These are phyloP conservation scores for Colletotrichum euphorbiae DNA, from an alignment of 2,329 filamentous ascomycete species.

Conservation along the genomic window DNA sequence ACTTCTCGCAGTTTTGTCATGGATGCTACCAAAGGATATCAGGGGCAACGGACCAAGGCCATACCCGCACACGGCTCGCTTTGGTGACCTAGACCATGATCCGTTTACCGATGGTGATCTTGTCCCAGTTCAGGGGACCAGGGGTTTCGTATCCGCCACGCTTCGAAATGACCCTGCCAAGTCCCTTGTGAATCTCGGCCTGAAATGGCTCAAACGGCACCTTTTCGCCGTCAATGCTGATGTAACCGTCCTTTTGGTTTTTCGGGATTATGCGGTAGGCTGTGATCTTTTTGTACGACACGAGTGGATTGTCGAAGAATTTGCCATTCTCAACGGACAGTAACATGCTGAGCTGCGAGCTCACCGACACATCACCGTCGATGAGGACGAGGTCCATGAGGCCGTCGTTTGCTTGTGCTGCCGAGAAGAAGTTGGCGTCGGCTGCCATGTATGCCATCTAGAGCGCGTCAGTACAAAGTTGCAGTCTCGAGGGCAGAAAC, in stretches of 20 bases:
- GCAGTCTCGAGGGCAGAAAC: neutral
- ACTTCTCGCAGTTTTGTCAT: no score
- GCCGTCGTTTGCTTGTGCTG: constrained; percentile 85
- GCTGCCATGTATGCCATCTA: constrained; percentile 92
- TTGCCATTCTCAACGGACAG: constrained; percentile 76
- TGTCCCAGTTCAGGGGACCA: constrained; percentile 65
- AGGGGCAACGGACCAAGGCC: no score
- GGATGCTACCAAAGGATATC: no score
- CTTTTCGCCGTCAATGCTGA: constrained; percentile 93
- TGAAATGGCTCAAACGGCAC: constrained; percentile 92
- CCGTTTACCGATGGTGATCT: constrained; percentile 48
- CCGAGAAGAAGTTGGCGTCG: constrained; percentile 88
- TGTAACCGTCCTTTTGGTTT: constrained; percentile 78
- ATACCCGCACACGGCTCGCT: no score
- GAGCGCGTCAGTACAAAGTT: constrained; percentile 27
- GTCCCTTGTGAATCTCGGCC: constrained; percentile 83
- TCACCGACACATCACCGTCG: constrained; percentile 77
- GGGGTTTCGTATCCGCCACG: constrained; percentile 76
- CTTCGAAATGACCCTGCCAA: constrained; percentile 88
- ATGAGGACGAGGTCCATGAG: constrained; percentile 86
- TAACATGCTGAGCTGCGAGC: constrained; percentile 76
- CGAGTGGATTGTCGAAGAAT: constrained; percentile 83
- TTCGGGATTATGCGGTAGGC: constrained; percentile 88
- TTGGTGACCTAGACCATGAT: constrained; percentile 40
- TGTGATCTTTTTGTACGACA: constrained; percentile 86